A percentile compares a stretch with the other conserved stretches of the same genome.
Evolutionary conservation across 306 rosid genomes (phyloP).

Genomic region (Phaseolus lunatus): DNA sequence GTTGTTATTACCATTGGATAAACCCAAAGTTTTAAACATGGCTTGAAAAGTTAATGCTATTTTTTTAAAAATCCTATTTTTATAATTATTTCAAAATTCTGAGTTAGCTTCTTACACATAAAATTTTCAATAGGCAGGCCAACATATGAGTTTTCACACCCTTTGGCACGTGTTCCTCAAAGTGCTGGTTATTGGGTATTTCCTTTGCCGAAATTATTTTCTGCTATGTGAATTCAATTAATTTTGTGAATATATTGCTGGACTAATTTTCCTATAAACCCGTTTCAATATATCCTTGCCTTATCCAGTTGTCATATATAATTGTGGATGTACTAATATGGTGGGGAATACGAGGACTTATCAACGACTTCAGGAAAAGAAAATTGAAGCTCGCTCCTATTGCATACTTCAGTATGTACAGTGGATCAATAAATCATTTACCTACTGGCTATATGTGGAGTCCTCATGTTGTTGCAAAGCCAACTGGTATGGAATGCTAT

Average conservation of each 20-base stretch:
- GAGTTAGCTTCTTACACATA: constrained; percentile 41
- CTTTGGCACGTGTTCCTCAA: constrained; percentile 86
- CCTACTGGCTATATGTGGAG: constrained; percentile 96
- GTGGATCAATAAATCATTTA: constrained; percentile 87
- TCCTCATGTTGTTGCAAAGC: constrained; percentile 90
- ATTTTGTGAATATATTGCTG: constrained; percentile 27
- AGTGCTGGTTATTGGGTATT: constrained; percentile 91
- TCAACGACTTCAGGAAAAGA: constrained; percentile 85
- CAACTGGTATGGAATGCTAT: constrained; percentile 63
- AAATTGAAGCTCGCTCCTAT: constrained; percentile 87
- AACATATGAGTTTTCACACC: constrained; percentile 83
- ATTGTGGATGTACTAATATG: constrained; percentile 83
- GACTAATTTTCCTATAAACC: constrained; percentile 7
- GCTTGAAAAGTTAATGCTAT: not conserved
- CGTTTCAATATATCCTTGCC: constrained; percentile 44
- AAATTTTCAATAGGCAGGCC: constrained; percentile 80
- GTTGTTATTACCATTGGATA: not conserved
- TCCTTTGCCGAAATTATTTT: constrained; percentile 20
- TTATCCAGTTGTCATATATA: constrained; percentile 74
- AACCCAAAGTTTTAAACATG: not conserved
- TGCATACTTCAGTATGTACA: constrained; percentile 87
- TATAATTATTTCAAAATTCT: constrained; percentile 8
- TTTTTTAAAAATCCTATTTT: not conserved
- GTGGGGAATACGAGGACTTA: constrained; percentile 87
- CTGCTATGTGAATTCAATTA: constrained; percentile 33